phyloP scores from a whole-genome alignment of 2,329 filamentous ascomycete genomes.

The Verticillium dahliae region DNA sequence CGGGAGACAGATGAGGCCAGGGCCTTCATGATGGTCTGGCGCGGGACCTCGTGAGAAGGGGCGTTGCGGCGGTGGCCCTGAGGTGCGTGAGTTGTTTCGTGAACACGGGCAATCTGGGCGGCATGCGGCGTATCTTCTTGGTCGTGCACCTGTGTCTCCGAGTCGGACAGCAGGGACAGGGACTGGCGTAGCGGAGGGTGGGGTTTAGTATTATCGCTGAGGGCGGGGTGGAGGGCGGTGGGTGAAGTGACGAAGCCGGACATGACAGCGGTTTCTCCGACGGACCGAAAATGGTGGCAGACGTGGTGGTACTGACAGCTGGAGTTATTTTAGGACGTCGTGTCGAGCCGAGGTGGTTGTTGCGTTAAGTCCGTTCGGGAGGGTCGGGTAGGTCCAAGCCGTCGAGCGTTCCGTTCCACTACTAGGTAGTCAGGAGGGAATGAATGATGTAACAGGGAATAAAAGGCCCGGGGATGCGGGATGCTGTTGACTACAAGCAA shows the following conservation, averaged over 20 bases:
- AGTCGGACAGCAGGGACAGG: background rate
- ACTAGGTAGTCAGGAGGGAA: no score
- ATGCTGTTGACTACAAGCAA: background rate
- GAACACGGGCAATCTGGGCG: constrained; percentile 15
- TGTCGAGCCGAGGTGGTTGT: background rate
- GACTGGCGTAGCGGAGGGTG: constrained; percentile 8
- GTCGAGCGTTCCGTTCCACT: background rate
- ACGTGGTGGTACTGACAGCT: background rate
- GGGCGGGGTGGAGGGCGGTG: constrained; percentile 43
- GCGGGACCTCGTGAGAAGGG: constrained; percentile 62
- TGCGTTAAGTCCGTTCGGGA: background rate
- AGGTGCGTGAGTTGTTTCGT: constrained; percentile 5
- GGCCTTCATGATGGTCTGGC: constrained; percentile 78
- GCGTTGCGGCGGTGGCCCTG: constrained; percentile 37
- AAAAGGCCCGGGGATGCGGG: background rate
- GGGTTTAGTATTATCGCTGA: constrained; percentile 20
- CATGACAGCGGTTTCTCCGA: constrained; percentile 9
- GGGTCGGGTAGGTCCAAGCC: background rate
- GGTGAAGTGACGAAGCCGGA: constrained; percentile 34
- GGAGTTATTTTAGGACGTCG: background rate
- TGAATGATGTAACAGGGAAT: no score
- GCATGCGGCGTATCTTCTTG: constrained; percentile 5
- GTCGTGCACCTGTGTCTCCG: background rate
- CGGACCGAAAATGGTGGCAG: background rate
- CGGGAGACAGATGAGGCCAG: constrained; percentile 57